Conservation (phyloP, 345 rosid species). For the Firmiana major region DNA sequence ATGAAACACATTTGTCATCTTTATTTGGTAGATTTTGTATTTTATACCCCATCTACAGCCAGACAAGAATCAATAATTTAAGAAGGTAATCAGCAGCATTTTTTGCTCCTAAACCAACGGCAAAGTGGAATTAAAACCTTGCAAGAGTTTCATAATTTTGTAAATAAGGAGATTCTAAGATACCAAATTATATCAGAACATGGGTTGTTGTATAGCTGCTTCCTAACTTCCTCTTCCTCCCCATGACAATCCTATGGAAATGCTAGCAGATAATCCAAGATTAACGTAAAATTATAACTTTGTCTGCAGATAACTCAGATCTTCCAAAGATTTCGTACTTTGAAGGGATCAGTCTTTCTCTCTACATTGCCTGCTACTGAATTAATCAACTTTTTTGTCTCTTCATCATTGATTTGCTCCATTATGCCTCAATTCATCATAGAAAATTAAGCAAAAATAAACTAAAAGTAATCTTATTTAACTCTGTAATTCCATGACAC, state of each 20-base stretch:
- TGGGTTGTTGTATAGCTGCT: slow-evolving; percentile 6
- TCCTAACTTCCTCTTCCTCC: background rate
- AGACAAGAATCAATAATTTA: background rate
- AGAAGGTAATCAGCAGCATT: background rate
- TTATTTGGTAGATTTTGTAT: background rate
- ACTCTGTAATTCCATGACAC: background rate
- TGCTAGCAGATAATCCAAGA: slow-evolving; percentile 5
- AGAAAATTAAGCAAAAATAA: no score
- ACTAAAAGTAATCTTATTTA: background rate
- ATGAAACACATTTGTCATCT: background rate
- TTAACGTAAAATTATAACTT: background rate
- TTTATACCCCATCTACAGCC: background rate
- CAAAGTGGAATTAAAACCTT: background rate
- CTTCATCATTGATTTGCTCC: background rate
- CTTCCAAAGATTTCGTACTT: background rate
- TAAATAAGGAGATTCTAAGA: background rate
- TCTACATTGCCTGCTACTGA: background rate
- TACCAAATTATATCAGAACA: background rate
- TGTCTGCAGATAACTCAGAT: background rate
- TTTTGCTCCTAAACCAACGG: background rate
- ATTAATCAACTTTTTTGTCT: background rate
- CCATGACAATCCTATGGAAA: background rate
- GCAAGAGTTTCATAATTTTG: background rate
- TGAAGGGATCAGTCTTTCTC: background rate
- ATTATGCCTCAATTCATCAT: background rate